Evolutionary conservation across 371 early-diverging fungal genomes (phyloP), one percentile per base, ranked within the genome.

Genomic region (Rhizopus arrhizus): DNA sequence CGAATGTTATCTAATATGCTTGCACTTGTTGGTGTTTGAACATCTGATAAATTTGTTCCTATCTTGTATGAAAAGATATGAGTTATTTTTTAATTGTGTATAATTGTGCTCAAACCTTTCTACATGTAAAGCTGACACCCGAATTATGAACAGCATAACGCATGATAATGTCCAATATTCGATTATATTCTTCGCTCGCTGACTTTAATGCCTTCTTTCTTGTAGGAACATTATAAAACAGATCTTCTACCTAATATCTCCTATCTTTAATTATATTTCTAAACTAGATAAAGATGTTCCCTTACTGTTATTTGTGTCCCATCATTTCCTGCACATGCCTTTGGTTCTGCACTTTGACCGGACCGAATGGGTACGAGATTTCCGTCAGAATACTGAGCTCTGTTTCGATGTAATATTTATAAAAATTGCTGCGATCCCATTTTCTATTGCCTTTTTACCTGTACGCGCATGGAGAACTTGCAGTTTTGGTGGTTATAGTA

Each of bases 91-190:
- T 22, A 22, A 22, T 22, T 29, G 15, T 5, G 31, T 38, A 2
- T 29, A 51, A 41, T 40, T 45, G 15, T 38, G 32, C 12, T 12
- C 69, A 53, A 56, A 90, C 88, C 81, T 95, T 95, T 77, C 88
- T 89, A 71, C 95, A 92, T 9, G 91, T 81, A 63, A 97, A 91
- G 40, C 88, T 80, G 15, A 95, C 84, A 0, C 86, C 84, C 5
- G 87, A 66, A 68, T 95, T 95, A 69, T 97, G 96, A 46, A 98
- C 85, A 0, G 97, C 93, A 70, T 97, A 98, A 7, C 89, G 80
- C 38, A 86, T 86, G 10, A 95, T 90, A 22, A 97, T 85, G 59
- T 95, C 94, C 54, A 95, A 60, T 40, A 97, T 91, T 13, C 88
- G 80, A 57, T 84, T 85, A 69, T 96, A 95, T 63, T 96, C 97